A percentile compares a stretch with the other conserved stretches of the same genome.
These are phyloP conservation scores for Nakaseomyces delphensis DNA, from an alignment of 1,139 yeast species.

Conservation along the genomic window DNA sequence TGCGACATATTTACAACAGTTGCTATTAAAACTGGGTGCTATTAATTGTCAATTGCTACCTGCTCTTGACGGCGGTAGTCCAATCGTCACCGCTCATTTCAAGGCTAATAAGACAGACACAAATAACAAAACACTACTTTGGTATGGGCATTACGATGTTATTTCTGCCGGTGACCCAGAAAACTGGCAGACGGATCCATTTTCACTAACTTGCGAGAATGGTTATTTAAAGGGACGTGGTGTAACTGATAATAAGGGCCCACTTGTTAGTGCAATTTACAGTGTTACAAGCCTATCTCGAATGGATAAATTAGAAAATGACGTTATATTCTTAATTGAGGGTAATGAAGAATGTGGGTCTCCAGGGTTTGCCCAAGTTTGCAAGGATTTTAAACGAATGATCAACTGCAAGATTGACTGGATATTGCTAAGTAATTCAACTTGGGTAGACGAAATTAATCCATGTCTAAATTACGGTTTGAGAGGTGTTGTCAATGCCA, in stretches of 20 bases:
- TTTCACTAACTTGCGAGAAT: slow-evolving; percentile 59
- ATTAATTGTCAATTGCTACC: slow-evolving; percentile 57
- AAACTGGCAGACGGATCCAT: slow-evolving; percentile 76
- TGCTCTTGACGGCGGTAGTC: slow-evolving; percentile 62
- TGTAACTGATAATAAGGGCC: slow-evolving; percentile 92
- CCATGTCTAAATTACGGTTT: slow-evolving; percentile 93
- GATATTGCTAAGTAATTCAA: slow-evolving; percentile 82
- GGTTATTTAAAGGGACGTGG: slow-evolving; percentile 91
- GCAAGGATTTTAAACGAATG: slow-evolving; percentile 40
- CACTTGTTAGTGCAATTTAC: slow-evolving; percentile 78
- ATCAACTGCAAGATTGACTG: slow-evolving; percentile 71
- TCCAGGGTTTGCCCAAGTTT: slow-evolving; percentile 66
- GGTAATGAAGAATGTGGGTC: slow-evolving; percentile 97
- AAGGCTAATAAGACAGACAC: slow-evolving; percentile 33
- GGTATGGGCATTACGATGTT: slow-evolving; percentile 97
- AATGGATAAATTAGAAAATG: slow-evolving; percentile 48
- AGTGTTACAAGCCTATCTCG: slow-evolving; percentile 70
- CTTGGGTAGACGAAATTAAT: slow-evolving; percentile 82
- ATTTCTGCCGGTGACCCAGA: slow-evolving; percentile 56
- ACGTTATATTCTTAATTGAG: slow-evolving; percentile 76
- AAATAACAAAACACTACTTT: slow-evolving; percentile 44
- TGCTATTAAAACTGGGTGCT: slow-evolving; percentile 69
- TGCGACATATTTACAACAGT: slow-evolving; percentile 61
- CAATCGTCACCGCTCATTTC: slow-evolving; percentile 72
- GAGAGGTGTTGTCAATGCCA: slow-evolving; percentile 79